Conservation (phyloP, 129 eudicot species). For the Calendula officinalis region DNA sequence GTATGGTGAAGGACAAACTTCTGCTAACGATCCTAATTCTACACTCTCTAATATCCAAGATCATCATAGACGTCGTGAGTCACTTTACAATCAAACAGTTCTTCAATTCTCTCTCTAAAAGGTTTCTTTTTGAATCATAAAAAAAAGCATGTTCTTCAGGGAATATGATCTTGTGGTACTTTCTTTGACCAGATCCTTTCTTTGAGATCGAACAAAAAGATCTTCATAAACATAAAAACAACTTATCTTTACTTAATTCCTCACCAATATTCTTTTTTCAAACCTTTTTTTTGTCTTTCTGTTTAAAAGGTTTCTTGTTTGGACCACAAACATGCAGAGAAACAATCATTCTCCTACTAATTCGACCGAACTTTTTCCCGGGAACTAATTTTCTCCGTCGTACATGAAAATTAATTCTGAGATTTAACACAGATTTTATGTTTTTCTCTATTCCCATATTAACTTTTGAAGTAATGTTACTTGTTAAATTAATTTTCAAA, state of each 20-base stretch:
- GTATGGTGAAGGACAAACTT: conserved; percentile 74
- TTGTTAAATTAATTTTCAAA: neutral
- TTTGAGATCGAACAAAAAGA: conserved; percentile 31
- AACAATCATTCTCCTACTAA: conserved; percentile 30
- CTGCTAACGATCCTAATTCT: conserved; percentile 39
- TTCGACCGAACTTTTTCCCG: neutral
- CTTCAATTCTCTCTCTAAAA: conserved; percentile 32
- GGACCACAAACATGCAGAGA: conserved; percentile 47
- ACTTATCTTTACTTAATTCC: conserved; percentile 28
- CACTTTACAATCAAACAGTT: neutral
- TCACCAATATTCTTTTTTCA: conserved; percentile 27
- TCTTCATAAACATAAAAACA: conserved; percentile 22
- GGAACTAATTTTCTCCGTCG: conserved; percentile 4
- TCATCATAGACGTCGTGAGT: conserved; percentile 69
- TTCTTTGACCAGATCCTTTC: conserved; percentile 80
- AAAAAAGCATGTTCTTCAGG: conserved; percentile 46
- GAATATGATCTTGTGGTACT: conserved; percentile 49
- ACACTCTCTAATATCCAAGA: conserved; percentile 59
- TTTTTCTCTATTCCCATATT: neutral
- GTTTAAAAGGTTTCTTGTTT: conserved; percentile 36
- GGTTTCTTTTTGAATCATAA: conserved; percentile 41
- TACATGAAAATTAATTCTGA: conserved; percentile 2
- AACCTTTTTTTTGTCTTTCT: conserved; percentile 25
- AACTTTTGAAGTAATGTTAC: neutral
- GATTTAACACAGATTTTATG: conserved; percentile 8